Evolutionary conservation across 2,329 filamentous ascomycete genomes (phyloP), one percentile per base, ranked within the genome.

Genomic region (Colletotrichum coccodes): DNA sequence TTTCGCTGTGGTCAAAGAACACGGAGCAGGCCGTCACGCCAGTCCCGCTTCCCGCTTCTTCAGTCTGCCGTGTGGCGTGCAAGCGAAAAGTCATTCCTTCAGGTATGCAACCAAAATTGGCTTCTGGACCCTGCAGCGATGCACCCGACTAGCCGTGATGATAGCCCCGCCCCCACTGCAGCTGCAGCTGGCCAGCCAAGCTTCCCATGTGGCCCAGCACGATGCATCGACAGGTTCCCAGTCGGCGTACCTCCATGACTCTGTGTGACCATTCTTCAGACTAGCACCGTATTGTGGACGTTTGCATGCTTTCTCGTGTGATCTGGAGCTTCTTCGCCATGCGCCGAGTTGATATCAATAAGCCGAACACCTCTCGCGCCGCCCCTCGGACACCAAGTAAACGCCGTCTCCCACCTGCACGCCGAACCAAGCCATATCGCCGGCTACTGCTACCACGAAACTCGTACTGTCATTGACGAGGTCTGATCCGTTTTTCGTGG

Each of bases 141-240:
- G 34, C n/a, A 23, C 42, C 34, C n/a, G 16, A 44, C 61, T 21
- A 8, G n/a, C 30, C 18, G n/a, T 8, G 30, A 44, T 28, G 16
- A 14, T 30, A 42, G 50, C 52, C 36, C 28, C 64, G 36, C 64
- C 59, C 46, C 52, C 53, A 34, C 53, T 30, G 36, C 46, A 32
- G 53, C 38, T 21, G 36, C 65, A 58, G 47, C 26, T 47, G 50
- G 47, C 65, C 65, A 68, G 21, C 32, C 30, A 64, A 54, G 60
- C 46, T 64, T 21, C 47, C 66, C 71, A 63, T 71, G 70, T 68
- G 70, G 65, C 54, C 66, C 34, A 57, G 53, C 50, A 16, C 36
- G 52, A 40, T 46, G 44, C 46, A 61, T 62, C 62, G 50, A 69
- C 62, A 67, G 66, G 66, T 40, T 38, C 32, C 18, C 23, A 38